phyloP scores from a whole-genome alignment of 306 rosid genomes.

The Quercus glauca region DNA sequence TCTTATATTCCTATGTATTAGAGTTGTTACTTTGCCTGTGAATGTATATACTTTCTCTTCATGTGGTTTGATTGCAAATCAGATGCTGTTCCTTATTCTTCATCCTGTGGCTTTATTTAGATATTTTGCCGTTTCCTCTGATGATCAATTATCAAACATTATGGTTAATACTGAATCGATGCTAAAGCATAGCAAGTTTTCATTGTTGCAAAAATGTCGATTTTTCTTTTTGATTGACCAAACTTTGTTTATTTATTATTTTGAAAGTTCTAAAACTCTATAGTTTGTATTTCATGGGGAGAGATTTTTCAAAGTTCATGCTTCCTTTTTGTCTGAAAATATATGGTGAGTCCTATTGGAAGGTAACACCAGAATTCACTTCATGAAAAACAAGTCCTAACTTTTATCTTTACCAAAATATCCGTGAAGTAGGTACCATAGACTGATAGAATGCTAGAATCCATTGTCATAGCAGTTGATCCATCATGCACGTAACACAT shows the following conservation, averaged over 20 bases:
- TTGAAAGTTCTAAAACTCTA: not conserved
- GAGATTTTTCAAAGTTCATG: not conserved
- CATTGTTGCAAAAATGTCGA: too few species aligned
- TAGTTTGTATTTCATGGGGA: not conserved
- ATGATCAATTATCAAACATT: not conserved
- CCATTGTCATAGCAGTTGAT: not conserved
- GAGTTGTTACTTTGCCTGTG: not conserved
- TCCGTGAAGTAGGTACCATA: not conserved
- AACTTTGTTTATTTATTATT: not conserved
- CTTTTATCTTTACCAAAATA: not conserved
- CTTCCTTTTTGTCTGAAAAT: not conserved
- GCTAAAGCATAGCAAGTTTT: not conserved
- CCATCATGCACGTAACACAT: not conserved
- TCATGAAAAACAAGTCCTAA: not conserved
- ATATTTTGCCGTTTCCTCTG: not conserved
- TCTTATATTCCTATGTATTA: not conserved
- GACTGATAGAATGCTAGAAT: not conserved
- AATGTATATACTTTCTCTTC: not conserved
- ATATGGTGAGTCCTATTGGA: not conserved
- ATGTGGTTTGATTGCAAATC: not conserved
- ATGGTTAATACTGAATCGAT: not conserved
- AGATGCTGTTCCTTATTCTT: not conserved
- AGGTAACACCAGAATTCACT: not conserved
- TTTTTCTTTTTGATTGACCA: not conserved
- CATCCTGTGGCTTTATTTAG: not conserved